These are phyloP conservation scores for Agapanthus africanus DNA, from an alignment of 106 monocot species.

Conservation along the genomic window DNA sequence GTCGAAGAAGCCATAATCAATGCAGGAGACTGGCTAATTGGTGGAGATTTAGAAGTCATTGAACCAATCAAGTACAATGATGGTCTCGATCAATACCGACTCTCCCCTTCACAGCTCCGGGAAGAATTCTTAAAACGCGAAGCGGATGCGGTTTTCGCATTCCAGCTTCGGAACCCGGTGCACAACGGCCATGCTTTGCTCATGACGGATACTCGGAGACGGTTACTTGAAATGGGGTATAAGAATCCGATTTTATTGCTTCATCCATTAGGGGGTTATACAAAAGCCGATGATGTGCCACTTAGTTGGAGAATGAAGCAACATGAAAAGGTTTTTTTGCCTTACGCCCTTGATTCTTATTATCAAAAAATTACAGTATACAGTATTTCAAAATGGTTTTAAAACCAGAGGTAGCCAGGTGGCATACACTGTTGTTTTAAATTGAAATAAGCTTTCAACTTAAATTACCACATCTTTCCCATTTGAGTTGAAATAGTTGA, in stretches of 20 bases:
- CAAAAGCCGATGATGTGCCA: constrained; percentile 96
- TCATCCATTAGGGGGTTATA: constrained; percentile 86
- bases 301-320: constrained; percentile 95
- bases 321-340: constrained; percentile 77
- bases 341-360: neutral
- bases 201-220: constrained; percentile 83
- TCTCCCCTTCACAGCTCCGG: constrained; percentile 79
- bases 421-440: too few relatives aligned
- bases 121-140: constrained; percentile 70
- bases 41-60: constrained; percentile 82
- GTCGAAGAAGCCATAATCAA: constrained; percentile 64
- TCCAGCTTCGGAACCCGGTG: constrained; percentile 90
- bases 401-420: too few relatives aligned
- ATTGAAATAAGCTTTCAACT: too few relatives aligned
- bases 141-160: constrained; percentile 94
- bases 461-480: too few relatives aligned
- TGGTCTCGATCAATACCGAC: constrained; percentile 76
- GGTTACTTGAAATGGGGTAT: constrained; percentile 82
- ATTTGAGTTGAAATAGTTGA: too few relatives aligned
- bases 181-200: constrained; percentile 95
- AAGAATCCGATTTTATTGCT: constrained; percentile 79
- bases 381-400: too few relatives aligned
- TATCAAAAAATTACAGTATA: too few relatives aligned
- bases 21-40: constrained; percentile 85
- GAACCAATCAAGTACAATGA: constrained; percentile 92